Evolutionary conservation across 495 filamentous ascomycete species (phyloP), one percentile per base, ranked within the genome.

Genomic region (Hypoxylon trugodes): DNA sequence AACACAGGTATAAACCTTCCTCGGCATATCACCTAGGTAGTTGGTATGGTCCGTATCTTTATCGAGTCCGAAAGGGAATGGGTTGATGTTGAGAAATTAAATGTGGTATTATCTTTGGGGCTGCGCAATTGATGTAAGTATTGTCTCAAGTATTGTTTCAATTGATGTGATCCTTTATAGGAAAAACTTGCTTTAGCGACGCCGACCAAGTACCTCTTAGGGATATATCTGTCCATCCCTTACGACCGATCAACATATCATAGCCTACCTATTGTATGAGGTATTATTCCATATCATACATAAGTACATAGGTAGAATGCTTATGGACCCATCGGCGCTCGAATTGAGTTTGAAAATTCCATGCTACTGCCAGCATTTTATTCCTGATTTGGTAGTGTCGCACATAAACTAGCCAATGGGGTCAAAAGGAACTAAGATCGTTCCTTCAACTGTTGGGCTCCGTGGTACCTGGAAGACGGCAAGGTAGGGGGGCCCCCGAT

Each of bases 381-480:
- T 66, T 57, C 63, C 63, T 57, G 52, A 66, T 61, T 60, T 26
- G 63, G 63, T 33, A 57, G 63, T 35, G 45, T 25, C 46, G 16
- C 15, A 46, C 40, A 8, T 24, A 21, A 40, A 46, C 24, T 10
- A 40, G 30, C 63, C 63, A 66, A 66, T 66, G 24, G 41, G 22
- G 4, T 33, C 5, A 13, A 42, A 38, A 25, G 16, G 16, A 35
- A 19, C 13, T 30, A 26, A 45, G 35, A 26, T 45, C 33, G 12
- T 28, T 35, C 52, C 57, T 68, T 67, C 65, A 68, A 68, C 65
- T 68, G 65, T 68, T 68, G 65, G 54, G 65, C 53, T 33, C 41
- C 62, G 30, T 49, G 52, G 63, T 40, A 51, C 46, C 46, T 38
- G 28, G 46, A 19, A 24, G 15, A 25, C 19, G 32, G 49, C 45